phyloP scores from a whole-genome alignment of 2,329 filamentous ascomycete genomes.

The Tolypocladium album region DNA sequence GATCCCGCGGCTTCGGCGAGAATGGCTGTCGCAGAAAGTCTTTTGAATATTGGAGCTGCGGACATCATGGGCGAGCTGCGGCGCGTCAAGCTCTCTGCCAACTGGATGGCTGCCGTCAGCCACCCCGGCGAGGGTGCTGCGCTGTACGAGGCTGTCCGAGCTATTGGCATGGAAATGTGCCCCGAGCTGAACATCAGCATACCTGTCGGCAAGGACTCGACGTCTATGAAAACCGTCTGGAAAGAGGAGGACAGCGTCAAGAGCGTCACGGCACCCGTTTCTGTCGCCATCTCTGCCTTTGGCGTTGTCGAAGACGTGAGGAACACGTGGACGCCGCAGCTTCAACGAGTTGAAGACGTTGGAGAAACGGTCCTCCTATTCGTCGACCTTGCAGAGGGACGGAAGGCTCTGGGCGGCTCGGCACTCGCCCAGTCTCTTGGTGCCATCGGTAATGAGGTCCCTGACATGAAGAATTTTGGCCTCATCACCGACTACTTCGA shows the following conservation, averaged over 20 bases:
- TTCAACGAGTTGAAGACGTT: constrained; percentile 73
- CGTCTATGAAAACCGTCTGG: constrained; percentile 99
- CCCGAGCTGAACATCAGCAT: constrained; percentile 85
- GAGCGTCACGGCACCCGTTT: constrained; percentile 87
- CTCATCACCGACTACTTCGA: constrained; percentile 86
- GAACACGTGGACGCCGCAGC: constrained; percentile 88
- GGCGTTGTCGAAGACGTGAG: constrained; percentile 70
- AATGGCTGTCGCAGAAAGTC: constrained; percentile 90
- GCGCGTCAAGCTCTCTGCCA: constrained; percentile 81
- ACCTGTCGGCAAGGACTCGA: constrained; percentile 95
- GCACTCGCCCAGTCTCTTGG: constrained; percentile 84
- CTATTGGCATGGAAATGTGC: constrained; percentile 87
- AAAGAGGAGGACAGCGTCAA: constrained; percentile 59
- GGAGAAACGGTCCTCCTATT: constrained; percentile 83
- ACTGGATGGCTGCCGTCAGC: constrained; percentile 98
- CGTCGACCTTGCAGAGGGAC: constrained; percentile 77
- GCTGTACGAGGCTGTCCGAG: constrained; percentile 86
- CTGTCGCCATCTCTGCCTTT: constrained; percentile 85
- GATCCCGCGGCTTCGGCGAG: constrained; percentile 81
- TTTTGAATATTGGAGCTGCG: constrained; percentile 85
- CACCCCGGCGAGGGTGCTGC: constrained; percentile 88
- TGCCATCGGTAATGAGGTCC: constrained; percentile 72
- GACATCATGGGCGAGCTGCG: constrained; percentile 59
- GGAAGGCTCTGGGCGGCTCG: constrained; percentile 78
- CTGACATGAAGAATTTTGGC: constrained; percentile 75